Percentiles rank a stretch among this genome's conserved stretches.
These are phyloP conservation scores for Volvox reticuliferus DNA, from an alignment of 139 green algal species.

Conservation along the genomic window DNA sequence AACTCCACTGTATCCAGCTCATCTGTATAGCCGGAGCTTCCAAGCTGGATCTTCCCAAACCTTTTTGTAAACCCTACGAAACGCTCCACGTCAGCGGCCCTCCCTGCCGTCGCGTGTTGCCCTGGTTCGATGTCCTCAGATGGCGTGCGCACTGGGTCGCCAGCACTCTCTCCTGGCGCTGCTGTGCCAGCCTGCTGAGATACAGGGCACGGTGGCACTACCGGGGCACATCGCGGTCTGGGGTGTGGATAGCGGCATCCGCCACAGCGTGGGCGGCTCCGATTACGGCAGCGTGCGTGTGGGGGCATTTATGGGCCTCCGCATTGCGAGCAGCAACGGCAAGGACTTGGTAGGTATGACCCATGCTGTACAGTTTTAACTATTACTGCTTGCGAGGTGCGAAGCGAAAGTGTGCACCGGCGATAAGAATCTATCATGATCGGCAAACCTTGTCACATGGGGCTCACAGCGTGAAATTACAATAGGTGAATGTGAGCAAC, in stretches of 20 bases:
- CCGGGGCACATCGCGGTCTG: constrained; percentile 74
- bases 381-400: too few relatives aligned
- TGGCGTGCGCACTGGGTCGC: constrained; percentile 83
- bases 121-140: constrained; percentile 64
- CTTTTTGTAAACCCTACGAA: too few relatives aligned
- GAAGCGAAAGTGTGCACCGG: too few relatives aligned
- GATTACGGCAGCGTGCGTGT: constrained; percentile 90
- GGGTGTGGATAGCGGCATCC: constrained; percentile 92
- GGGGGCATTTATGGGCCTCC: constrained; percentile 92
- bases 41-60: too few relatives aligned
- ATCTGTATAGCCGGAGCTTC: too few relatives aligned
- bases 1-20: too few relatives aligned
- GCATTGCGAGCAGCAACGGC: constrained; percentile 57
- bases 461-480: too few relatives aligned
- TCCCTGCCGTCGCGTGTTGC: neutral
- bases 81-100: neutral
- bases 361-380: too few relatives aligned
- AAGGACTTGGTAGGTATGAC: neutral
- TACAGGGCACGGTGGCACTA: constrained; percentile 78
- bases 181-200: constrained; percentile 87
- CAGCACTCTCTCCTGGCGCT: constrained; percentile 81
- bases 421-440: too few relatives aligned
- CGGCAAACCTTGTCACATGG: too few relatives aligned
- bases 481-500: too few relatives aligned
- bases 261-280: constrained; percentile 86